Evolutionary conservation across 2,329 filamentous ascomycete species (phyloP), one percentile per base, ranked within the genome.

Genomic region (Ploettnerulaceae sp.): DNA sequence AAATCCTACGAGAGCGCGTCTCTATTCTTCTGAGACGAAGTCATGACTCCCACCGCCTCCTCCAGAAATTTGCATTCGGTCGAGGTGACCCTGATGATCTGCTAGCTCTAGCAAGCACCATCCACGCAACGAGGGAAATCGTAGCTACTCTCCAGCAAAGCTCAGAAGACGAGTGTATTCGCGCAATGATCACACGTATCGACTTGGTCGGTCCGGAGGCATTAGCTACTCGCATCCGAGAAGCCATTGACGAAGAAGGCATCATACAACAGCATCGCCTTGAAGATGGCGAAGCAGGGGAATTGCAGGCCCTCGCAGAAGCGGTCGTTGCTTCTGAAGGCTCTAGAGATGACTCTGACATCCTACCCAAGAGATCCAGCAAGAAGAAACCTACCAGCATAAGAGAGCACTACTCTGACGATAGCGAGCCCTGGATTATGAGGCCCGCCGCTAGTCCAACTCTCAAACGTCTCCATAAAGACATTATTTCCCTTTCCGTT

Each of bases 1-100:
- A 76, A 15, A 69, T 81, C 31, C 72, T 96, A 5, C 79, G 86
- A 32, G 86, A 95, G 55, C 74, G 79, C 33, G 69, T 94, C 18
- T 70, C 81, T 1, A 64, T 77, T 12, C 71, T 94, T 2, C 72
- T 98, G 2, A 79, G 81, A 52, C 76, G 80, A 18, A 91, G 83
- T 41, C 83, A 89, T 57, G 93, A 98, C 67, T 89, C 88, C 2
- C 84, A 94, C 60, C 85, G 93, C 1, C 73, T 98, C 3, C 82
- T 95, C 1, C 93, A 97, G 61, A 96, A 93, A 63, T 97, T 98
- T 64, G 86, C 91, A 0, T 77, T 97, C 7, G 90, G 91, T 8
- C 80, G 88, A 53, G 93, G 91, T n/a, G 86, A 95, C 60, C 77
- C 91, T 1, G 91, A 97, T 62, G 93, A 97, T 65, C 75, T 98